Evolutionary conservation across 106 monocot species (phyloP).

Genomic region (Iris macrosiphon): DNA sequence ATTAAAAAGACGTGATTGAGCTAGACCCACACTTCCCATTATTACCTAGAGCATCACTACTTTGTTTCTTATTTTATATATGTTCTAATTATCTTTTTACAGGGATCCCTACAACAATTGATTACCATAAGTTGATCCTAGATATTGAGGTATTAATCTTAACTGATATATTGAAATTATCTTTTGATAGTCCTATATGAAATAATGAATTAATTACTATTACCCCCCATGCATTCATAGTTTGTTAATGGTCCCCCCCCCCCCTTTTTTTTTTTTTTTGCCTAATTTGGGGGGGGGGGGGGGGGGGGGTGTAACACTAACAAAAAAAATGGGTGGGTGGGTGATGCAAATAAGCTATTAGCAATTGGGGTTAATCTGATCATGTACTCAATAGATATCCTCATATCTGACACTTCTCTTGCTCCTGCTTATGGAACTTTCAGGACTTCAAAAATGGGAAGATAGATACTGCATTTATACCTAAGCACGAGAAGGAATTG

Average conservation of each 20-base stretch:
- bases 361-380: neutral
- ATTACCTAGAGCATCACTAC: neutral
- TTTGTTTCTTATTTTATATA: neutral
- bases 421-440: conserved; percentile 9
- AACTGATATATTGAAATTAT: neutral
- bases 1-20: neutral
- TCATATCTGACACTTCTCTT: neutral
- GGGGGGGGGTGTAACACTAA: no score
- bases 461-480: conserved; percentile 85
- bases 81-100: conserved; percentile 4
- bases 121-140: conserved; percentile 90
- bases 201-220: neutral
- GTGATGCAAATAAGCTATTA: no score
- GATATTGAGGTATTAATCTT: conserved; percentile 54
- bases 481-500: conserved; percentile 80
- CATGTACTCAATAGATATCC: neutral
- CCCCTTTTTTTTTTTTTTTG: neutral
- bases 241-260: no score
- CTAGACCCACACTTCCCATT: neutral
- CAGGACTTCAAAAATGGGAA: conserved; percentile 84
- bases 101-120: conserved; percentile 91
- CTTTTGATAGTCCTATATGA: neutral
- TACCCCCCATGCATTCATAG: no score
- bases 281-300: no score
- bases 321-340: neutral